Conservation (phyloP, 2,329 filamentous ascomycete species). For the Pseudogymnoascus sp. region DNA sequence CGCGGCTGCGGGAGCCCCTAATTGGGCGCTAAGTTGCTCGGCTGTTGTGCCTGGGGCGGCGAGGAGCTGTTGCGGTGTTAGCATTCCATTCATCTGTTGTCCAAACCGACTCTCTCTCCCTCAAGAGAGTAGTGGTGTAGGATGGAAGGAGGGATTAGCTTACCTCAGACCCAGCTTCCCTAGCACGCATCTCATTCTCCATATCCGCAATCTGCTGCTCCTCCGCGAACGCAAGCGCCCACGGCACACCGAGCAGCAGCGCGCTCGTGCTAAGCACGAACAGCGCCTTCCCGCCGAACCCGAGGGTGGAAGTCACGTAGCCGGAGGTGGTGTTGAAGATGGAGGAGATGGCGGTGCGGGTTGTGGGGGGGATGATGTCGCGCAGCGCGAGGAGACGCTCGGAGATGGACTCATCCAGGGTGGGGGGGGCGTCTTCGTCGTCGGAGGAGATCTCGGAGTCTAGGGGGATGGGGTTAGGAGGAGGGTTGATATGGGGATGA, state of each 20-base stretch:
- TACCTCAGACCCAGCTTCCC: constrained; percentile 79
- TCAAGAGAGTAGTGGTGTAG: too few species aligned
- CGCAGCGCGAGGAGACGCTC: constrained; percentile 65
- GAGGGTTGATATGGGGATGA: neutral
- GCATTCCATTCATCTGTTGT: too few species aligned
- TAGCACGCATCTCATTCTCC: constrained; percentile 96
- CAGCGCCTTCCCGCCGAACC: constrained; percentile 73
- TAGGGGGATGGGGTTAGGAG: constrained; percentile 27
- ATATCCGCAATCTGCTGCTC: constrained; percentile 96
- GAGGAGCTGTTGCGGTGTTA: neutral
- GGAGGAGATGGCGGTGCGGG: constrained; percentile 58
- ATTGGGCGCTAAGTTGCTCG: constrained; percentile 4
- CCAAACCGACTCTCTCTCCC: too few species aligned
- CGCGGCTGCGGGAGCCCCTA: neutral
- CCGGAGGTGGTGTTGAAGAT: constrained; percentile 45
- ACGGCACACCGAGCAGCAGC: constrained; percentile 84
- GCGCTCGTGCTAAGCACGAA: constrained; percentile 89
- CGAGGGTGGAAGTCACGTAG: constrained; percentile 51
- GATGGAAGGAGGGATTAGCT: neutral
- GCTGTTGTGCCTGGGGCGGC: neutral
- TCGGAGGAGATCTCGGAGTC: constrained; percentile 81
- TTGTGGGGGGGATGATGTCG: constrained; percentile 67
- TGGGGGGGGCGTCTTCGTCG: constrained; percentile 53
- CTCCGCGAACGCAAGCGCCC: constrained; percentile 85
- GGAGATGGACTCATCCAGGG: constrained; percentile 48